Percentiles rank a stretch among this genome's conserved stretches.
Conservation (phyloP, 306 rosid species). For the Cucumis melo region DNA sequence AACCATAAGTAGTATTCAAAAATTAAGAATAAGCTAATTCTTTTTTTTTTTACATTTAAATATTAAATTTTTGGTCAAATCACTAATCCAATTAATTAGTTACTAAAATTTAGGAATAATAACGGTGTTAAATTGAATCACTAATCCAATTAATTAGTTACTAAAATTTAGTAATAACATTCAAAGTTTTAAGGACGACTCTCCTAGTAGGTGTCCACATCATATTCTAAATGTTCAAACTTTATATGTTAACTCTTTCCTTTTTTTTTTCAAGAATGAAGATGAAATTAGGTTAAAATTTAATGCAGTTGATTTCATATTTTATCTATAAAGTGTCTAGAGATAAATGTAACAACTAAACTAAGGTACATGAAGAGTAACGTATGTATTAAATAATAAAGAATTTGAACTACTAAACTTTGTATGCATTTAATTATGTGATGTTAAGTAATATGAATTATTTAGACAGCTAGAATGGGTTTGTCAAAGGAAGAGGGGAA, state of each 20-base stretch:
- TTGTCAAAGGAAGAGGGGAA: neutral
- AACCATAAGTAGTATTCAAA: neutral
- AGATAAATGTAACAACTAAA: neutral
- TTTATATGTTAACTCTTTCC: neutral
- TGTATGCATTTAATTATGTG: neutral
- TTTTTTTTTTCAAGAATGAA: neutral
- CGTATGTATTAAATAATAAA: neutral
- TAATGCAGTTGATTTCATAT: neutral
- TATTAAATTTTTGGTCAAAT: too few species aligned
- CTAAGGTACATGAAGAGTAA: neutral
- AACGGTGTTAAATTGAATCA: too few species aligned
- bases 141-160: too few species aligned
- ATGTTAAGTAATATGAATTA: neutral
- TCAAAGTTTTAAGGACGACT: too few species aligned
- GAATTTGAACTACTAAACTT: neutral
- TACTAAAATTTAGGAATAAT: too few species aligned
- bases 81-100: too few species aligned
- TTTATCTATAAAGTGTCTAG: neutral
- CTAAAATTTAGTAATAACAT: too few species aligned
- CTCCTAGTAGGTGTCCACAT: neutral
- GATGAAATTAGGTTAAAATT: neutral
- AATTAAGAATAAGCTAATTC: neutral
- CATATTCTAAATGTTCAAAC: neutral
- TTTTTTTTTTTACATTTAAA: too few species aligned
- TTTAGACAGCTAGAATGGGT: conserved; percentile 1